Percentiles rank a stretch among this genome's conserved stretches.
These are phyloP conservation scores for Solanum chacoense DNA, from an alignment of 305 asterid genomes.

Conservation along the genomic window DNA sequence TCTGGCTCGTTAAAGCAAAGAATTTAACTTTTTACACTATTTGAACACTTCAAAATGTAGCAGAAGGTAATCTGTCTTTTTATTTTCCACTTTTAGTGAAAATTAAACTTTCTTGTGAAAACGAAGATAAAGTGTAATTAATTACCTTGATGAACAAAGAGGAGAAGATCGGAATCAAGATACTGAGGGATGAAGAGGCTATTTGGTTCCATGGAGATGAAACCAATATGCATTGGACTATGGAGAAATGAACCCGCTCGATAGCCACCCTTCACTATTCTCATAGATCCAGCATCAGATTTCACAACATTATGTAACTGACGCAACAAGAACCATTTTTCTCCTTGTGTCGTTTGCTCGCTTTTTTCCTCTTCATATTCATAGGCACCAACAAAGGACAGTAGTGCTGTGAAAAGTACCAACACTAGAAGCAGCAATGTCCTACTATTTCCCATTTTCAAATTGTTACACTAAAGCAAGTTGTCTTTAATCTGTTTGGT, in stretches of 20 bases:
- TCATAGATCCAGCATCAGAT: constrained; percentile 16
- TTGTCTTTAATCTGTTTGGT: not conserved
- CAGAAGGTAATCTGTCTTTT: not conserved
- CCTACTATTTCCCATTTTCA: not conserved
- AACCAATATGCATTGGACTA: constrained; percentile 52
- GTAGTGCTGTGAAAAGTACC: not conserved
- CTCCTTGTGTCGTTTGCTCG: not conserved
- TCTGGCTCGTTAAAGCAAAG: constrained; percentile 15
- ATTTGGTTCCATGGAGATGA: constrained; percentile 65
- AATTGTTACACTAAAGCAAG: not conserved
- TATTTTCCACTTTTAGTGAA: not conserved
- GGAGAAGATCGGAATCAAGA: constrained; percentile 58
- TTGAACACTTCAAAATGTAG: constrained; percentile 6
- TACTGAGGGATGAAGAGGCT: constrained; percentile 76
- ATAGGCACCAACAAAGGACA: not conserved
- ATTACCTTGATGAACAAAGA: constrained; percentile 59
- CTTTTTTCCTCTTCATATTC: not conserved
- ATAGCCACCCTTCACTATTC: constrained; percentile 28
- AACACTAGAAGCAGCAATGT: not conserved
- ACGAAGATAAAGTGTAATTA: not conserved
- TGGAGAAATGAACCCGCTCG: not conserved
- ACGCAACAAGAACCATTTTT: not conserved
- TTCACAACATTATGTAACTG: not conserved
- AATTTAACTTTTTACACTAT: constrained; percentile 24
- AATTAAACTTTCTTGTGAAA: not conserved